Conservation (phyloP, 208 protist species). For the Endotrypanum monterogeii region DNA sequence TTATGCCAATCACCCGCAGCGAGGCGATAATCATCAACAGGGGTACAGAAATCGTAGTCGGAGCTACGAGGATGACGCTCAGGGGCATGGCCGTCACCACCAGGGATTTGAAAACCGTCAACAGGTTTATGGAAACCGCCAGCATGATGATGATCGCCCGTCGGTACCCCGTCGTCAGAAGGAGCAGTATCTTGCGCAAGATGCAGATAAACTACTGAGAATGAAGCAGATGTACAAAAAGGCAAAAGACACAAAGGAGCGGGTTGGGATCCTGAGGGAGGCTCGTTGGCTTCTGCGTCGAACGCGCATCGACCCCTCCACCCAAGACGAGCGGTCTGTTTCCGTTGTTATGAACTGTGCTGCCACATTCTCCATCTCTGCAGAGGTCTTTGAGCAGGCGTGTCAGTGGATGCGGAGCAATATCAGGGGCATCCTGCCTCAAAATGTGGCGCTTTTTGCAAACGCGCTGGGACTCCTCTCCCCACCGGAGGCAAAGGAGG, state of each 20-base stretch:
- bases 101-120: constrained; percentile 10
- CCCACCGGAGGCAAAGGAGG: constrained; percentile 34
- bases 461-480: constrained; percentile 68
- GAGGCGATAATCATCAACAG: constrained; percentile 11
- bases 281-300: constrained; percentile 56
- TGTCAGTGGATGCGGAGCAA: constrained; percentile 70
- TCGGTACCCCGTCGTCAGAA: not conserved
- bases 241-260: constrained; percentile 56
- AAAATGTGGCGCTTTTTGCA: constrained; percentile 79
- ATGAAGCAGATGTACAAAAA: constrained; percentile 69
- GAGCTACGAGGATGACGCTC: not conserved
- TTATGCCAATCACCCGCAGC: constrained; percentile 3
- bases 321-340: constrained; percentile 82
- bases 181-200: constrained; percentile 43
- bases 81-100: not conserved
- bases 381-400: constrained; percentile 58
- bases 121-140: not conserved
- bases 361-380: constrained; percentile 45
- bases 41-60: constrained; percentile 4
- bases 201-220: constrained; percentile 57
- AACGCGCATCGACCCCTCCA: constrained; percentile 72
- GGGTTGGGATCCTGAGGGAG: constrained; percentile 42
- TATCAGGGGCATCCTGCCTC: constrained; percentile 57
- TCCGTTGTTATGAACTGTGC: constrained; percentile 77
- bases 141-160: constrained; percentile 12